phyloP scores from a whole-genome alignment of 495 filamentous ascomycete genomes.

The Rusavskia elegans region DNA sequence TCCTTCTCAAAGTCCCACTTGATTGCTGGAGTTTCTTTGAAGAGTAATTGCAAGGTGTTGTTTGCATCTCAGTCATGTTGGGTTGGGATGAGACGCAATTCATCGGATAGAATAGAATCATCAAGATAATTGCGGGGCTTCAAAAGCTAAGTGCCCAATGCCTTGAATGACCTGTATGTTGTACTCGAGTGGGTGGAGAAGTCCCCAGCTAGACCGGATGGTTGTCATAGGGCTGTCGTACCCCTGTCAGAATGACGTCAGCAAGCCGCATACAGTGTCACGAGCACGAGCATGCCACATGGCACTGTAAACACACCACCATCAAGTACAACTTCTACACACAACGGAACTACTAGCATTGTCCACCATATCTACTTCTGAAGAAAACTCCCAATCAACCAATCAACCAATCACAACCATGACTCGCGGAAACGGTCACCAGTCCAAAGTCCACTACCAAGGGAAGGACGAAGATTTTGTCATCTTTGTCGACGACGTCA shows the following conservation, averaged over 20 bases:
- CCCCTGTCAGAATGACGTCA: neutral
- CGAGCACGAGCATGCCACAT: constrained; percentile 10
- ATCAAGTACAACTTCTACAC: neutral
- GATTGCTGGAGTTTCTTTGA: too few relatives aligned
- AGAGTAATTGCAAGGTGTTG: too few relatives aligned
- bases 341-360: neutral
- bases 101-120: too few relatives aligned
- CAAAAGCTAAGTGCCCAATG: too few relatives aligned
- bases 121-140: too few relatives aligned
- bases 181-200: too few relatives aligned
- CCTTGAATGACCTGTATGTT: too few relatives aligned
- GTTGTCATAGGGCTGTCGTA: neutral
- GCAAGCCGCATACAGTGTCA: neutral
- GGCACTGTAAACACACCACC: neutral
- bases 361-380: neutral
- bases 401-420: constrained; percentile 24
- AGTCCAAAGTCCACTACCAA: constrained; percentile 80
- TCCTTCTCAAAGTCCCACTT: too few relatives aligned
- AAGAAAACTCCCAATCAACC: neutral
- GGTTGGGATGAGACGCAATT: too few relatives aligned
- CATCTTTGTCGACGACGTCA: constrained; percentile 65
- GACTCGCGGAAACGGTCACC: constrained; percentile 60
- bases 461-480: constrained; percentile 80
- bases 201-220: too few relatives aligned
- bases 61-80: too few relatives aligned